Conservation (phyloP, 345 rosid genomes). For the Populus nigra region DNA sequence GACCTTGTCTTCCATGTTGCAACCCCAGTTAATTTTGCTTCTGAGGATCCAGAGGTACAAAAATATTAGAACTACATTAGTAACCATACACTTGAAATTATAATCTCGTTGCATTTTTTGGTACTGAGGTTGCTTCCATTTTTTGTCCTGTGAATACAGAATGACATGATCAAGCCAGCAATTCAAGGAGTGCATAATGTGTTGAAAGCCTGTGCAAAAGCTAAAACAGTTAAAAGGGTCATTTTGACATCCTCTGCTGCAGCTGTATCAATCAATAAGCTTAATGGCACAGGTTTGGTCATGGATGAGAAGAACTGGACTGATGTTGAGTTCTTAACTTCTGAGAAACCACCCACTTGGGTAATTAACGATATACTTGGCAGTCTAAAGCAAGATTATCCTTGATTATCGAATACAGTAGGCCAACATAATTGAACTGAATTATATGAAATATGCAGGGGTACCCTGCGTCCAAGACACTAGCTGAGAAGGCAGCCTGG, state of each 20-base stretch:
- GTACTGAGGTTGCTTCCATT: background rate
- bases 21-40: slow-evolving; percentile 77
- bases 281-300: slow-evolving; percentile 56
- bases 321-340: slow-evolving; percentile 57
- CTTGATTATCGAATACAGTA: background rate
- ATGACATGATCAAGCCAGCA: slow-evolving; percentile 50
- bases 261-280: slow-evolving; percentile 61
- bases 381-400: too few species aligned
- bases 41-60: slow-evolving; percentile 80
- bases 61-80: background rate
- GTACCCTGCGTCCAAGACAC: slow-evolving; percentile 61
- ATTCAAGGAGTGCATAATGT: slow-evolving; percentile 76
- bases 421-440: background rate
- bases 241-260: slow-evolving; percentile 93
- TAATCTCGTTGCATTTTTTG: background rate
- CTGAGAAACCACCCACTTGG: slow-evolving; percentile 82
- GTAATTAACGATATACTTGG: slow-evolving; percentile 27
- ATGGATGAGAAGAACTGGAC: slow-evolving; percentile 75
- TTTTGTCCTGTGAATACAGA: too few species aligned
- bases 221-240: slow-evolving; percentile 68
- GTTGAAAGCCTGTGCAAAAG: slow-evolving; percentile 57
- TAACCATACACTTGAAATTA: background rate
- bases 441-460: slow-evolving; percentile 48
- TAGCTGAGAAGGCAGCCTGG: slow-evolving; percentile 80
- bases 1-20: slow-evolving; percentile 87